These are phyloP conservation scores for Ogataea ramenticola DNA, from an alignment of 805 yeast species.

Conservation along the genomic window DNA sequence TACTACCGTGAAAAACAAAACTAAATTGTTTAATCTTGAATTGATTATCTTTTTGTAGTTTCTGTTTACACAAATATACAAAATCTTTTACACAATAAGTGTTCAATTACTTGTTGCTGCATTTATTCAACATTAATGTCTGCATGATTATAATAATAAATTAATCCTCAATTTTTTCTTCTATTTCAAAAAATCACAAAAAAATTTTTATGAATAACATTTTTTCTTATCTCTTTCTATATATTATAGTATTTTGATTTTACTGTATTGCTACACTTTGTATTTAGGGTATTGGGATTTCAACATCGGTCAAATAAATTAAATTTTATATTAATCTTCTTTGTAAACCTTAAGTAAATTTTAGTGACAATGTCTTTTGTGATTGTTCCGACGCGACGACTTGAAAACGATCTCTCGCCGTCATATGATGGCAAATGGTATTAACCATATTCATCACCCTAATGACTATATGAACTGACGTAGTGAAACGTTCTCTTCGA, in stretches of 20 bases:
- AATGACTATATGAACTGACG: too few relatives aligned
- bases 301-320: conserved; percentile 34
- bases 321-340: not conserved
- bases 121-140: conserved; percentile 34
- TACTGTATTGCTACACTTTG: conserved; percentile 12
- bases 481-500: too few relatives aligned
- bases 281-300: conserved; percentile 33
- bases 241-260: conserved; percentile 1
- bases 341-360: not conserved
- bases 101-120: conserved; percentile 12
- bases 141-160: conserved; percentile 4
- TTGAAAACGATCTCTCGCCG: too few relatives aligned
- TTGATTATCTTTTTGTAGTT: not conserved
- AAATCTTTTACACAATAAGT: not conserved
- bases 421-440: too few relatives aligned
- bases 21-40: not conserved
- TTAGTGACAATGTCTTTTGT: too few relatives aligned
- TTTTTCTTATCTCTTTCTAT: conserved; percentile 5
- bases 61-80: too few relatives aligned
- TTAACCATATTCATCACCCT: too few relatives aligned
- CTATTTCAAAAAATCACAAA: conserved; percentile 1
- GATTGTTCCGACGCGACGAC: too few relatives aligned
- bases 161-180: conserved; percentile 2
- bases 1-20: conserved; percentile 60
- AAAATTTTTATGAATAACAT: conserved; percentile 4